phyloP scores from a whole-genome alignment of 2,329 filamentous ascomycete genomes.

The Diaporthe sp. region DNA sequence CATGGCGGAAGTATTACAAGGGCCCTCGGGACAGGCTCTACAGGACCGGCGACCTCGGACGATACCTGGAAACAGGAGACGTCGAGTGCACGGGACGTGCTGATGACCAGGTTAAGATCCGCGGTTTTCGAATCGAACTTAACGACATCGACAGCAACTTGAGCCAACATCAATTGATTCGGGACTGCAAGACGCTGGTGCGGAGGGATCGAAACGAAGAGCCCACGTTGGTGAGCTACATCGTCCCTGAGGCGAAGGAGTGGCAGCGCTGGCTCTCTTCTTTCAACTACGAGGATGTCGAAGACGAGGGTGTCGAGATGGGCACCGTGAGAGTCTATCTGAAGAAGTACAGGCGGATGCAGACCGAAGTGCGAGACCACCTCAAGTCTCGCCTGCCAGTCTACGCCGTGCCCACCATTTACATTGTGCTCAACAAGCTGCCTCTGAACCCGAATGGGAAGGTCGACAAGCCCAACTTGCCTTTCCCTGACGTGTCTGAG shows the following conservation, averaged over 20 bases:
- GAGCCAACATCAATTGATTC: constrained; percentile 79
- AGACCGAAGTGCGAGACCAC: constrained; percentile 70
- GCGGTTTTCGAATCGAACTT: constrained; percentile 95
- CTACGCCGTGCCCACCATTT: constrained; percentile 82
- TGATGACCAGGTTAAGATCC: constrained; percentile 94
- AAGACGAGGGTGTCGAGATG: constrained; percentile 66
- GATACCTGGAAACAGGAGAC: constrained; percentile 77
- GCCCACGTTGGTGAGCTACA: constrained; percentile 87
- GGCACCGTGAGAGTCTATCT: constrained; percentile 58
- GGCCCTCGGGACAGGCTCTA: constrained; percentile 91
- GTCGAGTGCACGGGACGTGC: constrained; percentile 85
- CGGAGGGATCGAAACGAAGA: constrained; percentile 89
- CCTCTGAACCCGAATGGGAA: constrained; percentile 91
- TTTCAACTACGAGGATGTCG: constrained; percentile 66
- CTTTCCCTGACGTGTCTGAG: constrained; percentile 83
- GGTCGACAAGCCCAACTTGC: constrained; percentile 75
- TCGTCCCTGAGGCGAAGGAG: constrained; percentile 84
- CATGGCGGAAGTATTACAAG: constrained; percentile 84
- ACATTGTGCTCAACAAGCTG: constrained; percentile 79
- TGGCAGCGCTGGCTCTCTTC: constrained; percentile 79
- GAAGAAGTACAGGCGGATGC: constrained; percentile 62
- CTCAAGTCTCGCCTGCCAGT: constrained; percentile 79
- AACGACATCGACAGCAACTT: constrained; percentile 92
- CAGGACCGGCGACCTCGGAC: constrained; percentile 87
- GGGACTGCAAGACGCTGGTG: constrained; percentile 89